Evolutionary conservation across 352 stramenopile genomes (phyloP), one percentile per base, ranked within the genome.

Genomic region (Phytophthora podocarpi): DNA sequence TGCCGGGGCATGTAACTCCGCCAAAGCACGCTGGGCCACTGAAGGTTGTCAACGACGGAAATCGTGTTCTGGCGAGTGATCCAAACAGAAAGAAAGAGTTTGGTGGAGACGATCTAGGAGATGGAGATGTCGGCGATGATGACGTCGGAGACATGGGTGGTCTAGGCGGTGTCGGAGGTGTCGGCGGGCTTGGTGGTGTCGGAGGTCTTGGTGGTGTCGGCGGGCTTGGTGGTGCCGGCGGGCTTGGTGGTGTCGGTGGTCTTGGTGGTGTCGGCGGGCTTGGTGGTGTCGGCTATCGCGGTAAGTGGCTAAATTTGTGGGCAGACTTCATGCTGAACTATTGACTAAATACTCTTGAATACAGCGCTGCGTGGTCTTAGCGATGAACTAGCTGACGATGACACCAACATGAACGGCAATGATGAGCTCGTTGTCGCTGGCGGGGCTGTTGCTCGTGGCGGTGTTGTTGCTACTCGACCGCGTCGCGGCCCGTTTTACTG

Each of bases 381-480:
- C n/a, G 46, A 61, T 41, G 58, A 60, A 6, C 4, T 63, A 34
- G 26, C 15, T 1, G n/a, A 51, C 8, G 42, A 48, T 16, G 35
- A 16, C 18, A 16, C 12, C 8, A 23, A 50, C 23, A 16, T 28
- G 12, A 18, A 42, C 9, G 31, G 18, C 6, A 26, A 61, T 52
- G 45, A 74, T 9, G 66, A 74, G 50, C 21, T 52, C 30, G 61
- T 69, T 32, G 50, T 68, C 28, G 67, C 45, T 34, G 55, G 61
- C 23, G 26, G 51, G 5, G 24, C 43, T 34, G 62, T 30, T 40
- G 67, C 59, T 21, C 34, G 54, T 46, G 55, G 67, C 11, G 67
- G 67, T 36, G 61, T 50, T 61, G 61, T 67, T 40, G 66, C 58
- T 56, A 41, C 43, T 46, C 43, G 34, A 39, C 49, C 41, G 41